These are phyloP conservation scores for Chlorella sp. DNA, from an alignment of 139 green algal species.

Conservation along the genomic window DNA sequence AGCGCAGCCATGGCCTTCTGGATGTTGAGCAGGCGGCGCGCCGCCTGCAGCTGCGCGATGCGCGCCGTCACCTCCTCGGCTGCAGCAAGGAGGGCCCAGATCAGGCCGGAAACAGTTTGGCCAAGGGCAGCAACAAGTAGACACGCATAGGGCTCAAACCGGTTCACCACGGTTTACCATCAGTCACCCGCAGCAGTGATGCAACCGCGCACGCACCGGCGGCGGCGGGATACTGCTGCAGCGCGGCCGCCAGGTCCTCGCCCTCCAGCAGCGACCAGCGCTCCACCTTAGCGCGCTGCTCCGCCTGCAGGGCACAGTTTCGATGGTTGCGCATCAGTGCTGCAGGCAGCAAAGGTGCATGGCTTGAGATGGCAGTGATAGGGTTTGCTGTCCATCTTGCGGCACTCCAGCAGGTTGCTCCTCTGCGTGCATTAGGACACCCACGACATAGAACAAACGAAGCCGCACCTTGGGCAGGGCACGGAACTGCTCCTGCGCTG, in stretches of 20 bases:
- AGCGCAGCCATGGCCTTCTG: conserved; percentile 51
- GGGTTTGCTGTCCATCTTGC: too few relatives aligned
- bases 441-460: background rate
- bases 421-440: background rate
- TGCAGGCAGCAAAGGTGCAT: too few relatives aligned
- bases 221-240: background rate
- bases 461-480: background rate
- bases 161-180: background rate
- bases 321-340: too few relatives aligned
- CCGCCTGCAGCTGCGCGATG: conserved; percentile 8
- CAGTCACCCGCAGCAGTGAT: background rate
- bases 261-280: conserved; percentile 21
- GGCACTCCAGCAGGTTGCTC: too few relatives aligned
- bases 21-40: conserved; percentile 39
- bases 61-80: conserved; percentile 18
- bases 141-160: background rate
- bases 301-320: background rate
- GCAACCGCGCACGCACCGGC: too few relatives aligned
- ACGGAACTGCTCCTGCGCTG: conserved; percentile 20
- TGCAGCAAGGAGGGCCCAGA: background rate
- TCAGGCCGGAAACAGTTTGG: background rate
- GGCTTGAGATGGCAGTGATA: too few relatives aligned
- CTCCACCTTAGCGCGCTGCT: conserved; percentile 35
- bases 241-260: conserved; percentile 26
- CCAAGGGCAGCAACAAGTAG: background rate